Conservation (phyloP, 2,329 filamentous ascomycete species). For the Xylariomycetidae sp. region DNA sequence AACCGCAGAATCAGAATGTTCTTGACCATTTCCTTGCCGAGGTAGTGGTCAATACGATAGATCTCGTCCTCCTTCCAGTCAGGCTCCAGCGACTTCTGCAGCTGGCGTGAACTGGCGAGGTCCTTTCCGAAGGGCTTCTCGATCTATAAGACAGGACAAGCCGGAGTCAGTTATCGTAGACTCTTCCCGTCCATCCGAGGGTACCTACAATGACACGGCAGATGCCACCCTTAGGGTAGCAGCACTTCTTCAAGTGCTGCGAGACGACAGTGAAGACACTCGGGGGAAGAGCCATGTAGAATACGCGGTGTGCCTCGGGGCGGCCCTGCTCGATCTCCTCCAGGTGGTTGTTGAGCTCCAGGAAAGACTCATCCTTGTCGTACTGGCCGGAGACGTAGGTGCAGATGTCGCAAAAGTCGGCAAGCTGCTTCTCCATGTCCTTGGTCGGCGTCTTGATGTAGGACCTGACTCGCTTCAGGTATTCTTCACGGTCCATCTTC, state of each 20-base stretch:
- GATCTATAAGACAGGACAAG: conserved; percentile 55
- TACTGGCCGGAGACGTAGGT: conserved; percentile 97
- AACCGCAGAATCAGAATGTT: conserved; percentile 98
- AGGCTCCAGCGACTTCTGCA: conserved; percentile 89
- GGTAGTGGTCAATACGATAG: conserved; percentile 98
- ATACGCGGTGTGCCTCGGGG: conserved; percentile 82
- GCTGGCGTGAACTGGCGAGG: conserved; percentile 83
- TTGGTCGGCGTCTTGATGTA: conserved; percentile 99
- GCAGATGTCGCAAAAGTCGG: conserved; percentile 83
- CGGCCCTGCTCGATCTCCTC: conserved; percentile 77
- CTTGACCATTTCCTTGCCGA: conserved; percentile 99
- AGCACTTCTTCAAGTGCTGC: conserved; percentile 94
- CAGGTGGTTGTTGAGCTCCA: conserved; percentile 77
- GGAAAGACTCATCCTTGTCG: conserved; percentile 92
- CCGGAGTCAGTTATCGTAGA: conserved; percentile 6
- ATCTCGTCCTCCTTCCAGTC: conserved; percentile 99
- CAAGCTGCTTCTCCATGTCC: conserved; percentile 91
- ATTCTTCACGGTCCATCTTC: conserved; percentile 98
- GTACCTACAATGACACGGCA: conserved; percentile 81
- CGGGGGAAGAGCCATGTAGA: conserved; percentile 98
- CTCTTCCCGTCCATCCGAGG: background rate
- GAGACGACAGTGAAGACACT: conserved; percentile 98
- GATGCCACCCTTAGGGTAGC: conserved; percentile 87
- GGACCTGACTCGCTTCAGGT: conserved; percentile 86
- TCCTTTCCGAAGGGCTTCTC: conserved; percentile 99